A percentile compares a stretch with the other conserved stretches of the same genome.
Evolutionary conservation across 225 moss, liverwort and hornwort genomes (phyloP).

Genomic region (Pseudoscleropodium purum): DNA sequence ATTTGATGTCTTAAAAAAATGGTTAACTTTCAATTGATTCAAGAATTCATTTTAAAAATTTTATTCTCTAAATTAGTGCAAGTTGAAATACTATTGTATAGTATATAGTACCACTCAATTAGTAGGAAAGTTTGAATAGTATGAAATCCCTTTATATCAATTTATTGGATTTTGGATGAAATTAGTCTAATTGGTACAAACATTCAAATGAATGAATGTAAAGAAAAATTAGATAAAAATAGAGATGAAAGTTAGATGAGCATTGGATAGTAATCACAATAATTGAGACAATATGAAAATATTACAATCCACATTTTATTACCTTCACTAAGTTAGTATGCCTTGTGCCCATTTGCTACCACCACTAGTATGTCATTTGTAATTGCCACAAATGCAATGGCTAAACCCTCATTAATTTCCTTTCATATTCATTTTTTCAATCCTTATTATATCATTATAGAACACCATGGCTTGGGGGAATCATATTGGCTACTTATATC

Average conservation of each 20-base stretch:
- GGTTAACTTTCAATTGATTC: background rate
- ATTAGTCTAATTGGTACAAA: background rate
- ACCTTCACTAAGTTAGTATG: too few species aligned
- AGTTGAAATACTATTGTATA: background rate
- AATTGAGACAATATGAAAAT: background rate
- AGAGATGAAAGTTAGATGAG: background rate
- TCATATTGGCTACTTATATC: too few species aligned
- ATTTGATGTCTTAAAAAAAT: background rate
- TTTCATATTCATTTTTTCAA: background rate
- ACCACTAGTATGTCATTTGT: background rate
- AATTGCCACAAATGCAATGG: background rate
- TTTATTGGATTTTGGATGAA: background rate
- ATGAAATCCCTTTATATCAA: accelerated
- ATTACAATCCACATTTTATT: background rate
- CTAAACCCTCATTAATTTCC: background rate
- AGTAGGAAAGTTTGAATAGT: background rate
- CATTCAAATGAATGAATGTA: too few species aligned
- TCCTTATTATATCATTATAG: too few species aligned
- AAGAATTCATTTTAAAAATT: background rate
- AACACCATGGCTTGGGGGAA: too few species aligned
- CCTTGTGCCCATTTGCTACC: accelerated
- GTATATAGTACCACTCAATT: too few species aligned
- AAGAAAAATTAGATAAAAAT: background rate
- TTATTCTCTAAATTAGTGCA: background rate
- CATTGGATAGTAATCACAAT: too few species aligned